Percentiles rank a stretch among this genome's conserved stretches.
phyloP scores from a whole-genome alignment of 2,329 filamentous ascomycete genomes.

The Colletotrichum sojae region DNA sequence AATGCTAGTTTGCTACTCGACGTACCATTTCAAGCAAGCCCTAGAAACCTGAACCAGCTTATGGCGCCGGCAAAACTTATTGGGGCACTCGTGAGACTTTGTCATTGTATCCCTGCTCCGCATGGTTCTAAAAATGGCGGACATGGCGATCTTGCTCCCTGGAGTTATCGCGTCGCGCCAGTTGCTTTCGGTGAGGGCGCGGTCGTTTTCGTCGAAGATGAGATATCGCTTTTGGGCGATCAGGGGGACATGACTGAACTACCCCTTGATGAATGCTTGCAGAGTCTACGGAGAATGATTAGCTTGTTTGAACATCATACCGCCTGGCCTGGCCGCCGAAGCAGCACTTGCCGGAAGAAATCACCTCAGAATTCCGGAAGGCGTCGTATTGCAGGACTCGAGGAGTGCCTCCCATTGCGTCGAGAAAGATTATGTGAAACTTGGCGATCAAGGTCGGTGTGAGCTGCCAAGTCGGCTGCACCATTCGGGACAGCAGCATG shows the following conservation, averaged over 20 bases:
- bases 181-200: background rate
- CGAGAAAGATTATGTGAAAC: background rate
- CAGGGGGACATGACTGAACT: background rate
- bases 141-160: constrained; percentile 1
- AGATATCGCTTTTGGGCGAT: background rate
- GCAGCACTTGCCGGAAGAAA: background rate
- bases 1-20: too few relatives aligned
- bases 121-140: background rate
- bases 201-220: background rate
- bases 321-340: too few relatives aligned
- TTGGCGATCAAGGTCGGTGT: background rate
- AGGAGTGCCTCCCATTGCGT: background rate
- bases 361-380: background rate
- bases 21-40: too few relatives aligned
- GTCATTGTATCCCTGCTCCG: background rate
- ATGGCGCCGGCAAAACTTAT: background rate
- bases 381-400: background rate
- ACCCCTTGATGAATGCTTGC: background rate
- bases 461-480: background rate
- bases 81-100: background rate
- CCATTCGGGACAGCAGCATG: background rate
- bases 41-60: background rate
- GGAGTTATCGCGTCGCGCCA: background rate
- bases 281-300: background rate
- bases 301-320: background rate